These are phyloP conservation scores for Stemphylium beticola DNA, from an alignment of 2,329 filamentous ascomycete species.

Conservation along the genomic window DNA sequence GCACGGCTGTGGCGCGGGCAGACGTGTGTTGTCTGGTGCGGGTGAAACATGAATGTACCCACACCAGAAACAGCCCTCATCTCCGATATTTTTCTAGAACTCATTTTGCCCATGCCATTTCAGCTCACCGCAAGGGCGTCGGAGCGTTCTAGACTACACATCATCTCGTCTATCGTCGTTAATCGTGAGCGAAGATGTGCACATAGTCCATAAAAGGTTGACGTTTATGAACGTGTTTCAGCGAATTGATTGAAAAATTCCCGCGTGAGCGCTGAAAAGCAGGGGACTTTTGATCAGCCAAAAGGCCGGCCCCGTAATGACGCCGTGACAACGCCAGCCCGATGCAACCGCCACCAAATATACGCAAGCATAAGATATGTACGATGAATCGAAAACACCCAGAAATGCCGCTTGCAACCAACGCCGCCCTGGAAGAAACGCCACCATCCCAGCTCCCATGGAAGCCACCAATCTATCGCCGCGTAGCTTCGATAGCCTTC, in stretches of 20 bases:
- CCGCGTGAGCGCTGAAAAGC: background rate
- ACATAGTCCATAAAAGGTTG: background rate
- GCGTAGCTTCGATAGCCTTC: conserved; percentile 49
- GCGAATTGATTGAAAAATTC: background rate
- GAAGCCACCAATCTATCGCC: conserved; percentile 14
- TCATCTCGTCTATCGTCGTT: background rate
- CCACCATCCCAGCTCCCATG: background rate
- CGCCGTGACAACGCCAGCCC: conserved; percentile 7
- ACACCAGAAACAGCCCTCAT: background rate
- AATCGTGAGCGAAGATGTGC: background rate
- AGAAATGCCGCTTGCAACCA: background rate
- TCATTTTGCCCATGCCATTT: background rate
- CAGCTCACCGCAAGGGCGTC: background rate
- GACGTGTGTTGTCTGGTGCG: background rate
- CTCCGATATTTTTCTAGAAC: background rate
- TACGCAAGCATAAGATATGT: conserved; percentile 13
- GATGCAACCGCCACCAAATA: background rate
- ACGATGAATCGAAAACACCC: conserved; percentile 7
- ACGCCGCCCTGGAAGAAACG: background rate
- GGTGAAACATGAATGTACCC: background rate
- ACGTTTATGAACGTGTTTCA: background rate
- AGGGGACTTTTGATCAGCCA: background rate
- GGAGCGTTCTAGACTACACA: background rate
- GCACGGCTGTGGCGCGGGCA: background rate
- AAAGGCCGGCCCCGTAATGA: conserved; percentile 3